These are phyloP conservation scores for Cornus suecica DNA, from an alignment of 148 eudicot genomes.

Conservation along the genomic window DNA sequence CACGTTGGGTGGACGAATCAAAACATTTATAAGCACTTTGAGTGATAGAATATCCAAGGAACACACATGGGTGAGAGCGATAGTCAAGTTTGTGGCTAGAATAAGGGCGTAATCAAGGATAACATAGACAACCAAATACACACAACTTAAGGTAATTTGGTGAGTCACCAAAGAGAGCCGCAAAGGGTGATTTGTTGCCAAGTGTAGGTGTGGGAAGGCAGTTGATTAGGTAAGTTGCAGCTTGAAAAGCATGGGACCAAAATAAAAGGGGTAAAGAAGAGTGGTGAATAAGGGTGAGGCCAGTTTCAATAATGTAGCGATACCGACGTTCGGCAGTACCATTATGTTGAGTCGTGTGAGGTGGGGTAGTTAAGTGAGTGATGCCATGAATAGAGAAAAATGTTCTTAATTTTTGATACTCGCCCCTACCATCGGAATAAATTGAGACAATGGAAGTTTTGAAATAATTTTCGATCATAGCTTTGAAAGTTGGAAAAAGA, in stretches of 20 bases:
- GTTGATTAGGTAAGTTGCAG: neutral
- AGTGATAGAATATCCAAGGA: too few relatives aligned
- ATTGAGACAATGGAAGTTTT: neutral
- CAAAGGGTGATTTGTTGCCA: too few relatives aligned
- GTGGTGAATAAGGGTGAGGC: neutral
- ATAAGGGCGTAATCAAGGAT: neutral
- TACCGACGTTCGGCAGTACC: neutral
- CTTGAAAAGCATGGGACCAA: slow-evolving; percentile 1
- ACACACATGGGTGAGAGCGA: neutral
- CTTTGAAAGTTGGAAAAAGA: too few relatives aligned
- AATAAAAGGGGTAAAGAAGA: neutral
- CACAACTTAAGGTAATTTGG: too few relatives aligned
- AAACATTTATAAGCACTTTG: too few relatives aligned
- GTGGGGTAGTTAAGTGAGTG: too few relatives aligned
- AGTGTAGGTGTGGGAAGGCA: too few relatives aligned
- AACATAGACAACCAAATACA: too few relatives aligned
- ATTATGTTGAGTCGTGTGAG: neutral
- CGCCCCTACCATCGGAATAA: slow-evolving; percentile 5
- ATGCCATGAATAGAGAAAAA: neutral
- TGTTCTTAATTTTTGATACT: neutral
- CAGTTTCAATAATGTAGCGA: neutral
- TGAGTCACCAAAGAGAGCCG: too few relatives aligned
- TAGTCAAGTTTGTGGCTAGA: neutral
- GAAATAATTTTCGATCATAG: too few relatives aligned
- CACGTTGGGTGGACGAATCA: too few relatives aligned